Evolutionary conservation across 2,329 filamentous ascomycete species (phyloP), one percentile per base, ranked within the genome.

Genomic region (Celoporthe dispersa): DNA sequence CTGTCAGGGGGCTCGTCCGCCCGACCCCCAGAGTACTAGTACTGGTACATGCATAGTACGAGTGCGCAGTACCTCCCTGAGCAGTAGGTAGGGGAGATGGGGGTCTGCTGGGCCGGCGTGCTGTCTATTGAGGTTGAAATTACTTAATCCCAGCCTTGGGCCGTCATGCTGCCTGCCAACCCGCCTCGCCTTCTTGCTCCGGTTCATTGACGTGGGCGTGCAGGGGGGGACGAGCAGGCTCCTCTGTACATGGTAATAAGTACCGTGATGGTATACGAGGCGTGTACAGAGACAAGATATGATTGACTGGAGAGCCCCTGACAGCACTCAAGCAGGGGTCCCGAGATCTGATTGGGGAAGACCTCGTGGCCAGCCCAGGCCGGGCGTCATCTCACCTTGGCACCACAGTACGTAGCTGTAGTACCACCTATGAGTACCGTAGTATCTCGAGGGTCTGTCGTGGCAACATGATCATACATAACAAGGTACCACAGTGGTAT

Each of bases 331-430:
- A n/a, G 41, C 62, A 64, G 62, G 62, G 62, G 62, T 48, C 62
- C 39, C 19, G 41, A 33, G 39, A 51, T 33, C 62, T 33, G 16
- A 57, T 57, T 57, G 53, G 53, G 53, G 28, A 33, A 19, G 25
- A 57, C 53, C 53, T 57, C 53, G 25, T 57, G 53, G 53, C 39
- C 39, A 64, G 28, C 19, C 39, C 41, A 2, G 6, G 62, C 62
- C 41, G 3, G 22, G 39, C 62, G 41, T 64, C 62, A 64, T 64
- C 62, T 64, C 39, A 51, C 62, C 39, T 64, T 8, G 39, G 25
- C 35, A 51, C 48, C 62, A 28, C 62, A 51, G n/a, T 60, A 60
- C 57, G n/a, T n/a, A n/a, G n/a, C n/a, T n/a, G n/a, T n/a, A n/a
- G n/a, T 16, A 19, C 57, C 57, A 11, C 14, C n/a, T n/a, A 37